These are phyloP conservation scores for Amborella trichopoda DNA, from an alignment of 164 flowering plant species.

Conservation along the genomic window DNA sequence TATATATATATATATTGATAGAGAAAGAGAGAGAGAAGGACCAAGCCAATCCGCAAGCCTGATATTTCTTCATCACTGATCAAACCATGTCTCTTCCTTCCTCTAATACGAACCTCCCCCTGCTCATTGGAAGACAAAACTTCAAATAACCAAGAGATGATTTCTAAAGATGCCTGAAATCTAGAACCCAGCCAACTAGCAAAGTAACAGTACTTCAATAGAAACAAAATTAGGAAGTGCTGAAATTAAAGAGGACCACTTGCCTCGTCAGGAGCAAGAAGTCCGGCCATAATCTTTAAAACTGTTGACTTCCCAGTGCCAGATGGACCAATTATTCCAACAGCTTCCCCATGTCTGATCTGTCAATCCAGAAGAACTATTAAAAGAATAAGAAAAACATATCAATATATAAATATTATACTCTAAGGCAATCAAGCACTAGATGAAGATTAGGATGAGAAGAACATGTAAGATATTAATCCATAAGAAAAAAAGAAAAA, in stretches of 20 bases:
- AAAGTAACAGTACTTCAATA: neutral
- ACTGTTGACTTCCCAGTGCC: conserved; percentile 97
- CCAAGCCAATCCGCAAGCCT: conserved; percentile 96
- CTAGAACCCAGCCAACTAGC: neutral
- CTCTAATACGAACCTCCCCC: conserved; percentile 90
- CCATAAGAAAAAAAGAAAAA: neutral
- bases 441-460: neutral
- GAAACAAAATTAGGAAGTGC: neutral
- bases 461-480: neutral
- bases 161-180: no score
- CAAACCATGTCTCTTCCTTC: conserved; percentile 70
- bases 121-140: conserved; percentile 22
- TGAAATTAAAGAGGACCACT: no score
- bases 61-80: conserved; percentile 81
- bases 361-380: conserved; percentile 14
- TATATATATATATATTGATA: no score
- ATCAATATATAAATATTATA: neutral
- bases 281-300: conserved; percentile 89
- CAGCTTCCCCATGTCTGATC: conserved; percentile 98
- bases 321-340: conserved; percentile 98
- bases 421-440: neutral
- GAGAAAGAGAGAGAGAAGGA: no score
- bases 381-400: neutral
- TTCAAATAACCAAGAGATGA: no score
- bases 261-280: conserved; percentile 97